Percentiles rank a stretch among this genome's conserved stretches.
Conservation (phyloP, 148 eudicot genomes). For the Rhododendron mucronatum region DNA sequence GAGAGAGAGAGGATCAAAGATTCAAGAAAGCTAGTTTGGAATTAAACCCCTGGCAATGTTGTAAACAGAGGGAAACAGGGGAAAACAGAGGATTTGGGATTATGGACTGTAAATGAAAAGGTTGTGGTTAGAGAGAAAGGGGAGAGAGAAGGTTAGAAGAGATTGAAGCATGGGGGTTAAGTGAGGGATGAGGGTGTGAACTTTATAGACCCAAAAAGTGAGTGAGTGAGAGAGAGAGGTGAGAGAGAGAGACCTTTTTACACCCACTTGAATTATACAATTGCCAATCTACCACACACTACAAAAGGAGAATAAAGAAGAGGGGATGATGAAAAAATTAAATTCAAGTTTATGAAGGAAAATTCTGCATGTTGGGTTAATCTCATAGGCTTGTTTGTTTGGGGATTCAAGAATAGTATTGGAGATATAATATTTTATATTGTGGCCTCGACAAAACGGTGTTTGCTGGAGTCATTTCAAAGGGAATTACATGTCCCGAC, state of each 20-base stretch:
- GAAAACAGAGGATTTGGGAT: neutral
- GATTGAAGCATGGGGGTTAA: slow-evolving; percentile 28
- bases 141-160: slow-evolving; percentile 11
- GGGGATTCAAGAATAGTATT: neutral
- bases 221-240: neutral
- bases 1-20: neutral
- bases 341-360: neutral
- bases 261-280: slow-evolving; percentile 19
- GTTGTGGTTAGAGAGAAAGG: neutral
- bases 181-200: slow-evolving; percentile 22
- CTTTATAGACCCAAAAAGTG: slow-evolving; percentile 50
- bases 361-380: neutral
- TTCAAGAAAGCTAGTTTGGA: neutral
- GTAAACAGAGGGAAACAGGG: neutral
- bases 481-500: too few species aligned
- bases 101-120: neutral
- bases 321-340: neutral
- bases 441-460: too few species aligned
- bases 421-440: too few species aligned
- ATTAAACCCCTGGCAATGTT: neutral
- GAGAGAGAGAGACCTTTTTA: slow-evolving; percentile 5
- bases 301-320: slow-evolving; percentile 9
- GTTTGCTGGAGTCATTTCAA: too few species aligned
- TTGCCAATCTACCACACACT: slow-evolving; percentile 9
- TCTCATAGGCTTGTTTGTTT: neutral